A percentile compares a stretch with the other conserved stretches of the same genome.
Conservation (phyloP, 2,329 filamentous ascomycete genomes). For the Fusarium verrucosum region DNA sequence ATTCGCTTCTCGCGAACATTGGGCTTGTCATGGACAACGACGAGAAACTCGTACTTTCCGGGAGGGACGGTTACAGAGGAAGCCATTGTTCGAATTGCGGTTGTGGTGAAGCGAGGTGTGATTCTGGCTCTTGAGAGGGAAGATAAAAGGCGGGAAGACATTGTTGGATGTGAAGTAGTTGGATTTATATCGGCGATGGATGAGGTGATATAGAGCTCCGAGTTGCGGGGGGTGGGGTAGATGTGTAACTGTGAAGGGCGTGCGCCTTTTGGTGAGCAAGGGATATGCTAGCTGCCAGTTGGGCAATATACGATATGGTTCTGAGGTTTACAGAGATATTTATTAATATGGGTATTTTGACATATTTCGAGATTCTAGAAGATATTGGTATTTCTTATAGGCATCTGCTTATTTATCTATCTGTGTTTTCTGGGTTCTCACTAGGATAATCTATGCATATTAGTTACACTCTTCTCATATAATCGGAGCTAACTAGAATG, state of each 20-base stretch:
- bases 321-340: too few species aligned
- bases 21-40: slow-evolving; percentile 73
- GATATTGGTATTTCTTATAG: too few species aligned
- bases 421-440: too few species aligned
- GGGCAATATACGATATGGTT: too few species aligned
- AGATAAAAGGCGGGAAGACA: slow-evolving; percentile 28
- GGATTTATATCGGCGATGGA: slow-evolving; percentile 4
- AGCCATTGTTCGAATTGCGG: slow-evolving; percentile 42
- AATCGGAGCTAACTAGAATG: too few species aligned
- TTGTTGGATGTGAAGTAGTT: not conserved
- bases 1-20: slow-evolving; percentile 68
- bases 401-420: too few species aligned
- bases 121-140: slow-evolving; percentile 14
- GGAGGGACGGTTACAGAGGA: slow-evolving; percentile 37
- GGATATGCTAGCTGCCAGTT: too few species aligned
- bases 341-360: too few species aligned
- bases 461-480: too few species aligned
- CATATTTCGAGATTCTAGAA: too few species aligned
- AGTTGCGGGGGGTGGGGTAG: slow-evolving; percentile 34
- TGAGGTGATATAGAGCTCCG: slow-evolving; percentile 1
- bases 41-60: slow-evolving; percentile 70
- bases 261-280: slow-evolving; percentile 17
- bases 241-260: slow-evolving; percentile 15
- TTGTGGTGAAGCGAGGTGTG: not conserved
- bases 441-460: too few species aligned